These are phyloP conservation scores for Ophiocordyceps camponoti-floridani DNA, from an alignment of 2,329 filamentous ascomycete species.

Conservation along the genomic window DNA sequence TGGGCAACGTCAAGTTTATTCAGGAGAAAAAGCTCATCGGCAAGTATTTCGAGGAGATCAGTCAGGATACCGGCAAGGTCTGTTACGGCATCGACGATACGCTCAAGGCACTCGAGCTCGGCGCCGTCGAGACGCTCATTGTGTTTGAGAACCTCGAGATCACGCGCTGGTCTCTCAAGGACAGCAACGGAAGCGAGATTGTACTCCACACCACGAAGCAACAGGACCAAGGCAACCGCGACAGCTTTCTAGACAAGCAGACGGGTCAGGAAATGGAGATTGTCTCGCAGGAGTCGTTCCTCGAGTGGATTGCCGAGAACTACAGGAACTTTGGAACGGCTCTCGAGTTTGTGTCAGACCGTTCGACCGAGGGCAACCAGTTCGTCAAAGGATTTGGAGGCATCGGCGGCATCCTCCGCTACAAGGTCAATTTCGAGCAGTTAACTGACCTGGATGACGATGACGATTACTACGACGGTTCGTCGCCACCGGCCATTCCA, in stretches of 20 bases:
- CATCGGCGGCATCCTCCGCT: constrained; percentile 89
- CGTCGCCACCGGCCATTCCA: constrained; percentile 31
- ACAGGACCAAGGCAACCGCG: constrained; percentile 51
- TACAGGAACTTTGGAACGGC: constrained; percentile 96
- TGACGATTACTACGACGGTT: constrained; percentile 78
- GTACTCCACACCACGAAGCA: constrained; percentile 78
- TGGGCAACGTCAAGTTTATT: constrained; percentile 99
- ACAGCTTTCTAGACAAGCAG: constrained; percentile 85
- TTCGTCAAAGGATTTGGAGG: constrained; percentile 99
- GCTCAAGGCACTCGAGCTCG: constrained; percentile 86
- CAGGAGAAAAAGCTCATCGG: constrained; percentile 99
- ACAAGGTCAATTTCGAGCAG: constrained; percentile 99
- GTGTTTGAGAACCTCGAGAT: constrained; percentile 96
- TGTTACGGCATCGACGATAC: constrained; percentile 98
- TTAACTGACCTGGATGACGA: constrained; percentile 83
- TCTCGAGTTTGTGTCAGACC: constrained; percentile 93
- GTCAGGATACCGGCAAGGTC: constrained; percentile 87
- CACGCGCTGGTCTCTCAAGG: constrained; percentile 79
- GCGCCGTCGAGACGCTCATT: constrained; percentile 85
- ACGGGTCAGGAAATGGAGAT: constrained; percentile 97
- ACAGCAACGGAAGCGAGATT: constrained; percentile 51
- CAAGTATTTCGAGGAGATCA: constrained; percentile 98
- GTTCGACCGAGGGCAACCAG: constrained; percentile 95
- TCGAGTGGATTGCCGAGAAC: constrained; percentile 98
- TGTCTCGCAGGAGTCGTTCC: constrained; percentile 70